phyloP scores from a whole-genome alignment of 108 stramenopile species.

The Cyclostephanos invisitatus region DNA sequence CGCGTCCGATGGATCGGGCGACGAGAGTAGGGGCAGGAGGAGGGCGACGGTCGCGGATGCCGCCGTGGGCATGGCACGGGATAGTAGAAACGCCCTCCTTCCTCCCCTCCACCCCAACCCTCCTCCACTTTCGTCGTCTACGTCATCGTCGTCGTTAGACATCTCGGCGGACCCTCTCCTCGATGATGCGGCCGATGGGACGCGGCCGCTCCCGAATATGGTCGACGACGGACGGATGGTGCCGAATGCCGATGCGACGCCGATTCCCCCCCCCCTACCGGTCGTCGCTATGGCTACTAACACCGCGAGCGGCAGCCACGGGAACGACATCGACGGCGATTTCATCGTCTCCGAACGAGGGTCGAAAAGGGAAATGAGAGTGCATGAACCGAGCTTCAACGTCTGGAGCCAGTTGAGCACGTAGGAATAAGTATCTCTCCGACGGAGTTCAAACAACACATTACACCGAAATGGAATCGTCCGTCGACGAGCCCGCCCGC shows the following conservation, averaged over 20 bases:
- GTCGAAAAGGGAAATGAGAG: no score
- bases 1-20: slow-evolving; percentile 14
- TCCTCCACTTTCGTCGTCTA: neutral
- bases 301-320: neutral
- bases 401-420: no score
- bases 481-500: neutral
- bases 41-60: slow-evolving; percentile 1
- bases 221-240: neutral
- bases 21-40: slow-evolving; percentile 10
- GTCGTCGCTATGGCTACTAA: neutral
- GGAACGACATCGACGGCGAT: neutral
- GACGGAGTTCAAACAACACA: no score
- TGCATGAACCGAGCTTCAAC: no score
- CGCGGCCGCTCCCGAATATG: neutral
- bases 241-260: neutral
- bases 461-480: no score
- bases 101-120: slow-evolving; percentile 9
- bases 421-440: no score
- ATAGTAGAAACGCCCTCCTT: slow-evolving; percentile 26
- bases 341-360: neutral
- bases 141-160: neutral
- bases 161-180: no score
- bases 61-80: neutral
- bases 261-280: neutral
- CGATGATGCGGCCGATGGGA: neutral